Base-by-base conservation (phyloP, 148 eudicot genomes). In the Nepenthes gracilis region DNA sequence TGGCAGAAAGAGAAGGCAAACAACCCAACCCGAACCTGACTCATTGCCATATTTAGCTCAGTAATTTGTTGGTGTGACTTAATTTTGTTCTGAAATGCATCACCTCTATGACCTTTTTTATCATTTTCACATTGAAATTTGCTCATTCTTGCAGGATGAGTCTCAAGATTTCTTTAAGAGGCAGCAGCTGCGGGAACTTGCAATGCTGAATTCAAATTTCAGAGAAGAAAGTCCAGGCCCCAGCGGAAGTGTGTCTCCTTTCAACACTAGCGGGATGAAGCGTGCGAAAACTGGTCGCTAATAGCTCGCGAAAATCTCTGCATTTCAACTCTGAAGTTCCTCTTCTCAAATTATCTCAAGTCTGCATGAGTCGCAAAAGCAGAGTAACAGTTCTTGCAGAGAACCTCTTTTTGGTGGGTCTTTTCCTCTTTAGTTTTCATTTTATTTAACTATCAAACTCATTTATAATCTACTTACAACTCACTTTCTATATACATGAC, bases 201-300 rank as follows among this genome's bases (percentile, higher is more conserved):
- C 97, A 2, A 34, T 90, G 85, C 75, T 88, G 59, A 88, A 88
- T 60, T 88, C 91, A 2, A 88, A 73, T 68, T 75, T 88, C 58
- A 78, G 96, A 69, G 96, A 88, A 74, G 88, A 88, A 45, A 88
- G 96, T 71, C 96, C 96, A 4, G 91, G 91, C 6, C 96, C 91
- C 10, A 88, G 96, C 68, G 86, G 96, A 43, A 82, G 91, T 45
- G 78, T 83, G 5, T 88, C 96, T n/a, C 91, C 88, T 52, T 88
- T 88, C 75, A 88, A 80, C 59, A 78, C 88, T 0, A 80, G 83
- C 54, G 95, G 95, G 6, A 82, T 88, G 53, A 49, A 49, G 87
- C 95, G 95, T 50, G 80, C 95, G 14, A 87, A 84, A 78, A 82
- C 87, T 2, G 95, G 90, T 34, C 80, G 83, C 63, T 81, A 60